Evolutionary conservation across 768 basidiomycete species (phyloP).

Genomic region (Russula emetica): DNA sequence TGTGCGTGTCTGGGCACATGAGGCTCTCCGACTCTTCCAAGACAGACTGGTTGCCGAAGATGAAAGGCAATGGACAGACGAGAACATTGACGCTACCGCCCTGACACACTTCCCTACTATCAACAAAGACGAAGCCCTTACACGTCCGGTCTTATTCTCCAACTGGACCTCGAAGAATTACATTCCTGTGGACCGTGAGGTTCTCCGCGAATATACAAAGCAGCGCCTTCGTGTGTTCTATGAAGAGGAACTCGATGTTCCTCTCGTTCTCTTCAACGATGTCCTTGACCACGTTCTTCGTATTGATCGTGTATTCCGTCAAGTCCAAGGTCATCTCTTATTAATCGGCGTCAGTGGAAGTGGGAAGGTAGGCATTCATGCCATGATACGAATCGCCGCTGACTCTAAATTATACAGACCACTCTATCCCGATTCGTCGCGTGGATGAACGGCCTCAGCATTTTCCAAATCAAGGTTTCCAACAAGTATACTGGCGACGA

Average conservation of each 20-base stretch:
- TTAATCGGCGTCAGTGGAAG: slow-evolving; percentile 98
- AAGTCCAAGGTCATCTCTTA: slow-evolving; percentile 93
- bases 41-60: slow-evolving; percentile 92
- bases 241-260: slow-evolving; percentile 97
- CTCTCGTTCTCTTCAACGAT: slow-evolving; percentile 96
- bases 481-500: slow-evolving; percentile 99
- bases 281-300: slow-evolving; percentile 96
- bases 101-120: slow-evolving; percentile 92
- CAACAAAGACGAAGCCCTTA: slow-evolving; percentile 78
- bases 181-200: slow-evolving; percentile 90
- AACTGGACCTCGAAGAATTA: slow-evolving; percentile 99
- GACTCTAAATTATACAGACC: slow-evolving; percentile 53
- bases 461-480: slow-evolving; percentile 99
- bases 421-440: slow-evolving; percentile 97
- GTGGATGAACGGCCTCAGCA: slow-evolving; percentile 99
- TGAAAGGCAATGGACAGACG: slow-evolving; percentile 93
- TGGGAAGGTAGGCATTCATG: slow-evolving; percentile 70
- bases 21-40: slow-evolving; percentile 94
- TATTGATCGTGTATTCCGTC: slow-evolving; percentile 98
- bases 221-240: slow-evolving; percentile 97
- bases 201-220: slow-evolving; percentile 92
- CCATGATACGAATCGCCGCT: not conserved
- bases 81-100: slow-evolving; percentile 79
- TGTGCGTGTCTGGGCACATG: slow-evolving; percentile 96
- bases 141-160: slow-evolving; percentile 90